Base-by-base conservation (phyloP, 768 basidiomycete genomes). In the Lactarius hengduanensis region DNA sequence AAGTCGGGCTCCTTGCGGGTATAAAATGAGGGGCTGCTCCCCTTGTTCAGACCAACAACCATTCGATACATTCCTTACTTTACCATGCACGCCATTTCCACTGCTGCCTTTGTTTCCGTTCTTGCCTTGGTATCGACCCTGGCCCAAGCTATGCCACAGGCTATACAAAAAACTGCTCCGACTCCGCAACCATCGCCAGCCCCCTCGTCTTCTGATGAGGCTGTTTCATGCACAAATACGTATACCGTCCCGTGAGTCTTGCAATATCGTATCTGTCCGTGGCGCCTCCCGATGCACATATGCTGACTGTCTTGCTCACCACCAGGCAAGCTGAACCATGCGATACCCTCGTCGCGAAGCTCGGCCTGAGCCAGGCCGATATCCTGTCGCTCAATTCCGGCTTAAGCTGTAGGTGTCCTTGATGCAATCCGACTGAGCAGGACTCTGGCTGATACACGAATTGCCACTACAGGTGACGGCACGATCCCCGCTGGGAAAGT, bases 341-440 rank as follows among this genome's bases (percentile, higher is more conserved):
- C 15, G 1, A 15, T 18, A 28, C 66, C 4, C 43, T 69, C n/a
- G 57, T 2, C 5, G 5, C 20, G 13, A 3, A 34, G 22, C 15
- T 32, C 8, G 55, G 15, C 2, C 16, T 53, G 0, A 57, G 32
- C 20, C 20, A 1, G n/a, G 10, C 62, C 1, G 1, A 1, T 6
- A 40, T 69, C n/a, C 4, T 20, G 41, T 9, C 34, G 4, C 2
- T 68, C 30, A 69, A 69, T 50, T 59, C 66, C 5, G 57, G 38
- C 1, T 0, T 64, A 34, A 6, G 26, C 3, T 69, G 69, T 64
- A 36, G 26, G 66, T 41, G 7, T 3, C 18, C 4, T 22, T 13
- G 47, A 50, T 18, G 2, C 28, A 9, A 9, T 16, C 15, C 28
- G 15, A 18, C 11, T 3, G 22, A 50, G 47, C 22, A 15, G 47